Evolutionary conservation across 106 monocot species (phyloP).

Genomic region (Acanthochlamys bracteata): DNA sequence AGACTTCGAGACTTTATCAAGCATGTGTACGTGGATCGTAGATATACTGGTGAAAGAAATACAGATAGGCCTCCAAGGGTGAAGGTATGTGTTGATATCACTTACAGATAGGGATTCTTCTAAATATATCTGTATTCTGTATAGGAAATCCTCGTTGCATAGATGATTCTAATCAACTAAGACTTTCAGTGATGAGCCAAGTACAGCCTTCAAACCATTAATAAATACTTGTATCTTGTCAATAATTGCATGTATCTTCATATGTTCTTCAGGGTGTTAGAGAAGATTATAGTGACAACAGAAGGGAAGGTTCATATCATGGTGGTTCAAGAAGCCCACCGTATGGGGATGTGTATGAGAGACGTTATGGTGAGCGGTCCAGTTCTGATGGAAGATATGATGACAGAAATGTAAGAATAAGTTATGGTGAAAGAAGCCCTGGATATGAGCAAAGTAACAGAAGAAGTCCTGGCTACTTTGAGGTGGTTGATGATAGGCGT

Average conservation of each 20-base stretch:
- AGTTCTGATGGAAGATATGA: constrained; percentile 21
- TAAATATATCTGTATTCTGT: too few relatives aligned
- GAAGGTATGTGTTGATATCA: constrained; percentile 35
- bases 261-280: constrained; percentile 18
- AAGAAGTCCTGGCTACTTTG: constrained; percentile 58
- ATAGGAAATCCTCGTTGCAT: too few relatives aligned
- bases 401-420: constrained; percentile 19
- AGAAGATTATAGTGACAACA: constrained; percentile 18
- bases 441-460: constrained; percentile 51
- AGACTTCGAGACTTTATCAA: constrained; percentile 79
- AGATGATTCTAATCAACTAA: too few relatives aligned
- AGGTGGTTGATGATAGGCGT: constrained; percentile 50
- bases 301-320: constrained; percentile 17
- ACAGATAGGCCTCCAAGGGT: constrained; percentile 33
- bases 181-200: too few relatives aligned
- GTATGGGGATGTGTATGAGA: constrained; percentile 27
- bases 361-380: constrained; percentile 24
- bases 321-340: constrained; percentile 60
- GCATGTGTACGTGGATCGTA: constrained; percentile 80
- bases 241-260: not conserved
- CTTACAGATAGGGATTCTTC: not conserved
- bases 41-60: constrained; percentile 54
- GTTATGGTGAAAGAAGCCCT: constrained; percentile 69
- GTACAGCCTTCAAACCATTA: too few relatives aligned
- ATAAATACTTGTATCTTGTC: too few relatives aligned